Evolutionary conservation across 768 basidiomycete species (phyloP), one percentile per base, ranked within the genome.

Genomic region (Clitopilus passeckerianus): DNA sequence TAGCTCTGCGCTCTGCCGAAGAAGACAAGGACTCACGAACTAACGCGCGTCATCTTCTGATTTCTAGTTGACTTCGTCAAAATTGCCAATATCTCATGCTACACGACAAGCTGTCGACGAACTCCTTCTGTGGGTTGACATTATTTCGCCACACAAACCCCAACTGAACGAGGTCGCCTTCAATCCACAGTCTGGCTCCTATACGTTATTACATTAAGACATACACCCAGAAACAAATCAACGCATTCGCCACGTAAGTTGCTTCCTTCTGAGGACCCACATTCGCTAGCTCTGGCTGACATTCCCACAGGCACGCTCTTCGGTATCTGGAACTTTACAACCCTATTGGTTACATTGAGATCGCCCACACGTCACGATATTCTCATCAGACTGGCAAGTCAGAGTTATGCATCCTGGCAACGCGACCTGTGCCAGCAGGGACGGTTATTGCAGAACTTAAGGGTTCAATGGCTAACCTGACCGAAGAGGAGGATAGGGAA

Each of bases 301-400:
- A 61, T 61, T 69, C 62, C 63, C 65, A 62, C 66, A 94, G 91
- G 56, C 92, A 94, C 70, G 91, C 90, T 43, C 92, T 90, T 46
- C 89, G 92, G 34, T 94, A 94, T 72, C 87, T 93, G 66, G 91
- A 93, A 69, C 81, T 94, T 46, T 94, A 94, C 72, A 80, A 90
- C 65, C 90, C 92, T 33, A 80, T 81, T 10, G 93, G 92, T 54
- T 86, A 82, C 59, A 93, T 94, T 63, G 92, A 94, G 75, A 92
- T 94, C 62, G 86, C 91, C 2, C 91, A 92, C 73, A 94, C 92
- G 0, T 91, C 90, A 27, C 85, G 92, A 24, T 94, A 94, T 71
- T 86, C 91, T 43, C 87, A 91, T 73, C 84, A 82, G 60, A 94
- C 92, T 30, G 93, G 92, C 65, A 94, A 94, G 74, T 90, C 90